Conservation (phyloP, 2,329 filamentous ascomycete species). For the Nothophaeocryptopus gaeumannii region DNA sequence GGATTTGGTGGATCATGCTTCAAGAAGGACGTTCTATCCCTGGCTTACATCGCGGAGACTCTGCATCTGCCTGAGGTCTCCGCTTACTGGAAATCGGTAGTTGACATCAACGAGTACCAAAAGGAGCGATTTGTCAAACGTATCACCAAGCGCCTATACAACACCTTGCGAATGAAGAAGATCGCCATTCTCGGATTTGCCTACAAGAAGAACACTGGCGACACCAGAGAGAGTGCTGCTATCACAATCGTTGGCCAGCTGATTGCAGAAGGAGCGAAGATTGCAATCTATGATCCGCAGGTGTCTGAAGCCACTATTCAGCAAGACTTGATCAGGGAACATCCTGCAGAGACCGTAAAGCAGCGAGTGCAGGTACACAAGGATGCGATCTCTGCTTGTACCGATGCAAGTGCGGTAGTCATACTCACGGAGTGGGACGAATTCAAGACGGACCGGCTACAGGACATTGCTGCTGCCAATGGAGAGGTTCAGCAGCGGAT, state of each 20-base stretch:
- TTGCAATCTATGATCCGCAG: conserved; percentile 66
- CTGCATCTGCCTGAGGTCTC: conserved; percentile 69
- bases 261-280: conserved; percentile 60
- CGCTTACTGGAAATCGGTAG: conserved; percentile 71
- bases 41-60: conserved; percentile 70
- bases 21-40: conserved; percentile 72
- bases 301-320: conserved; percentile 36
- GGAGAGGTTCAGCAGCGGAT: conserved; percentile 2
- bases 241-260: conserved; percentile 66
- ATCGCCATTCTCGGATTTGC: conserved; percentile 70
- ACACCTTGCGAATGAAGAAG: conserved; percentile 68
- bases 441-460: conserved; percentile 33
- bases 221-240: conserved; percentile 69
- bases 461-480: background rate
- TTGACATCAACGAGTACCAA: conserved; percentile 75
- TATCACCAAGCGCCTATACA: conserved; percentile 65
- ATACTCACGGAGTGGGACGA: conserved; percentile 38
- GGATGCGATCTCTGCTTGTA: conserved; percentile 35
- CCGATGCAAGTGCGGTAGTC: conserved; percentile 34
- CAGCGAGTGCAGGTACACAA: conserved; percentile 30
- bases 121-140: conserved; percentile 65
- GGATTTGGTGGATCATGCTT: conserved; percentile 81
- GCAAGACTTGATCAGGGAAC: conserved; percentile 30
- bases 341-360: conserved; percentile 26
- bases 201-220: conserved; percentile 76